Evolutionary conservation across 495 filamentous ascomycete species (phyloP), one percentile per base, ranked within the genome.

Genomic region (Talaromyces thailandensis): DNA sequence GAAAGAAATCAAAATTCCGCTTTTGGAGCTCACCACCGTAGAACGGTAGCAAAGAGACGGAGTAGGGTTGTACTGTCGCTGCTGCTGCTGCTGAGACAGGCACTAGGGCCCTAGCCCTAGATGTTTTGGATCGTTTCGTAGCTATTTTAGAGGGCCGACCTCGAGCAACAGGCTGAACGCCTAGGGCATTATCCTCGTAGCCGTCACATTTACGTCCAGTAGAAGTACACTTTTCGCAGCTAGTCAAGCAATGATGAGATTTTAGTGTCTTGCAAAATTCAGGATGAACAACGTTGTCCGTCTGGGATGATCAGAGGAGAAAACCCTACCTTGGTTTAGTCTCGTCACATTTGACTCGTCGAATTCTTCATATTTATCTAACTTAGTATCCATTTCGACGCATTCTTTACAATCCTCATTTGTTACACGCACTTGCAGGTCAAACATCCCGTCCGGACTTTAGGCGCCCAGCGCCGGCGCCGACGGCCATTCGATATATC

Each of bases 121-220:
- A 9, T 6, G 35, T 40, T 40, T 40, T 37, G 56, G 23, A 31
- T n/a, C 18, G n/a, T 35, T 21, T 58, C 4, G 29, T 18, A 4
- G 18, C 6, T 48, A 8, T 6, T 21, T 18, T 48, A 48, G 43
- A 48, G n/a, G 43, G 5, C 18, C 43, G 43, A 8, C 16, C 21
- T 21, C 2, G 18, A 6, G 2, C 43, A 48, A 9, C 11, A 2
- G 43, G n/a, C 4, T 48, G 51, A 4, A 24, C 14, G 9, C 32
- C 28, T 18, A 29, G 21, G 43, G 12, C 23, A 14, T 26, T 14
- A 25, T 61, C 43, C 29, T 61, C 59, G 25, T 61, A 61, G 7
- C 59, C 59, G 32, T 61, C 59, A 45, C 59, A 61, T n/a, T 61
- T 51, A 16, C 59, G 59, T 28, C 59, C 59, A 24, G 59, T 61